These are phyloP conservation scores for Leccinum solheimii DNA, from an alignment of 1,284 basidiomycete species.

Conservation along the genomic window DNA sequence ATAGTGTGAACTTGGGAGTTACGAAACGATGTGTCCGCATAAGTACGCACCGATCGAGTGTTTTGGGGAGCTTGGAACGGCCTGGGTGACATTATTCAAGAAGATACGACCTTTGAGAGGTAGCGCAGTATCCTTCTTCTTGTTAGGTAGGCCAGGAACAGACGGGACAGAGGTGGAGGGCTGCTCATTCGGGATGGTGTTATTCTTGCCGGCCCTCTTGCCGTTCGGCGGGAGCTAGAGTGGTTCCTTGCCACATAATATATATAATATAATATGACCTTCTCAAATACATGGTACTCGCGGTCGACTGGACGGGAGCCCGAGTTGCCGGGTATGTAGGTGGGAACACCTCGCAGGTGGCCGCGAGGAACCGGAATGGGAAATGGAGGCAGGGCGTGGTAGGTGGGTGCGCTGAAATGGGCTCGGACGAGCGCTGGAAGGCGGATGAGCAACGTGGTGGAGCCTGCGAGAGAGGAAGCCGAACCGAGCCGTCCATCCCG, in stretches of 20 bases:
- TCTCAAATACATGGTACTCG: no score
- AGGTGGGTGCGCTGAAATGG: no score
- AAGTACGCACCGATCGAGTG: slow-evolving; percentile 57
- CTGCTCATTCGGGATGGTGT: slow-evolving; percentile 78
- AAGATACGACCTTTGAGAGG: slow-evolving; percentile 97
- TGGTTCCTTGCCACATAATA: slow-evolving; percentile 68
- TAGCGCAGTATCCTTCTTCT: slow-evolving; percentile 78
- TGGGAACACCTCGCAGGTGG: slow-evolving; percentile 26
- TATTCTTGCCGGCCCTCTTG: slow-evolving; percentile 68
- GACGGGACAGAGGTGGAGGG: slow-evolving; percentile 42
- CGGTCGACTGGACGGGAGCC: no score
- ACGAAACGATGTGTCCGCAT: not conserved
- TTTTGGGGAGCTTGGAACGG: slow-evolving; percentile 56
- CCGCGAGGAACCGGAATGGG: no score
- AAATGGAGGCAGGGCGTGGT: no score
- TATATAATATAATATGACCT: slow-evolving; percentile 29
- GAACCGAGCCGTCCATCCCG: no score
- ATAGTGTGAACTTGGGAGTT: not conserved
- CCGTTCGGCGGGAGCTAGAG: slow-evolving; percentile 49
- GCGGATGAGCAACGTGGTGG: no score
- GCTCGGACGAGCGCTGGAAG: no score
- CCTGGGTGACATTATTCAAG: slow-evolving; percentile 91
- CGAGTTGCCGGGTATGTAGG: no score
- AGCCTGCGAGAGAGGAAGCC: no score
- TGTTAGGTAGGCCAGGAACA: slow-evolving; percentile 53